Conservation (phyloP, 306 rosid species). For the Abrus precatorius region DNA sequence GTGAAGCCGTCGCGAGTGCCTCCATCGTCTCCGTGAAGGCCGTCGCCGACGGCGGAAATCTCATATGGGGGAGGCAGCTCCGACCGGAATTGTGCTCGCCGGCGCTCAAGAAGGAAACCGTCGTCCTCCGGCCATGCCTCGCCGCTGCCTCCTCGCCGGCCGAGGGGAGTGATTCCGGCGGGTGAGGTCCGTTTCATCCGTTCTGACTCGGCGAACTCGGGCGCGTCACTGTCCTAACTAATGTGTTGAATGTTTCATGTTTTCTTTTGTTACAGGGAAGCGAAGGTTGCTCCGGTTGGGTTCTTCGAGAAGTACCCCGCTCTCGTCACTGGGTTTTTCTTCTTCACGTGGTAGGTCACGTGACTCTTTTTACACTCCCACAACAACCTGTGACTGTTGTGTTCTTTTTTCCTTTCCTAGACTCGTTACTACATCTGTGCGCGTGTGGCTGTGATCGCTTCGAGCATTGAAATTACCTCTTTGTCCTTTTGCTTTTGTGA, state of each 20-base stretch:
- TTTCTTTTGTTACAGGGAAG: conserved; percentile 58
- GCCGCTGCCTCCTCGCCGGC: conserved; percentile 81
- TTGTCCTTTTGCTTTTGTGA: conserved; percentile 34
- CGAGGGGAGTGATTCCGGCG: conserved; percentile 93
- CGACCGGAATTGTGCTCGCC: conserved; percentile 77
- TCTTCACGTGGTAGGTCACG: conserved; percentile 83
- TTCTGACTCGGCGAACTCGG: conserved; percentile 63
- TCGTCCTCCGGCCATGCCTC: conserved; percentile 60
- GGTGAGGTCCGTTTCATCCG: conserved; percentile 99
- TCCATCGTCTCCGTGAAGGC: conserved; percentile 56
- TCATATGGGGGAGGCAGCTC: conserved; percentile 91
- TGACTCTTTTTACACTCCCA: neutral
- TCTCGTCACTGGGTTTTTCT: conserved; percentile 85
- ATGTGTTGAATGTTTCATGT: neutral
- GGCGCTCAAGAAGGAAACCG: conserved; percentile 52
- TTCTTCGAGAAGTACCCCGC: conserved; percentile 70
- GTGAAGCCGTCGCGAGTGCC: conserved; percentile 46
- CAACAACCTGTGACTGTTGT: neutral
- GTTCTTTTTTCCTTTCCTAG: neutral
- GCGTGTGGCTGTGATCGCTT: conserved; percentile 30
- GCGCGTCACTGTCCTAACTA: conserved; percentile 51
- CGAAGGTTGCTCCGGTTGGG: conserved; percentile 75
- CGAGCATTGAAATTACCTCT: conserved; percentile 27
- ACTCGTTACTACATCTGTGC: neutral
- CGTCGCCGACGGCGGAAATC: conserved; percentile 79